Evolutionary conservation across 2,329 filamentous ascomycete species (phyloP), one percentile per base, ranked within the genome.

Genomic region (Paecilomyces sp.): DNA sequence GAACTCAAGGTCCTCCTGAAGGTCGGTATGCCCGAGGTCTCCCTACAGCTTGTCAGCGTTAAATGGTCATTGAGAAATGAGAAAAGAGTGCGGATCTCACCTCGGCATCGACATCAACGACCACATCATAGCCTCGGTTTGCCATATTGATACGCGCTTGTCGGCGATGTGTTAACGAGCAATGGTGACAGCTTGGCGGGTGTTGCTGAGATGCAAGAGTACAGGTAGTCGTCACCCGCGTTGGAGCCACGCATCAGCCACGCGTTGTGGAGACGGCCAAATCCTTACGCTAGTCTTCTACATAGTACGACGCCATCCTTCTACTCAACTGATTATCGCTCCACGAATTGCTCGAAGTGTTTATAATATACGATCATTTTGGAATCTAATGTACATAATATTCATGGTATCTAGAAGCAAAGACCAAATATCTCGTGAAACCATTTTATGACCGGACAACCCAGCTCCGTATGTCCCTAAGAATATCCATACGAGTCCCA

Each of bases 1-100:
- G 81, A 99, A 99, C 84, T 97, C 94, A 74, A 99, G 92, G 78
- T 97, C 94, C 76, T 97, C 93, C 81, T 97, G 92, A 25, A 99
- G 88, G 76, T 99, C 94, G 60, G 94, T 99, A 79, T 97, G 92
- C 70, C 94, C 94, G 73, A 99, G 87, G 78, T 99, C 94, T 71
- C 93, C 93, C 92, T 97, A 74, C 61, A 31, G 30, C 33, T 52
- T 54, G 28, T 47, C 2, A 6, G 18, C 52, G 57, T 22, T 18
- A 47, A 22, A 47, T 3, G 41, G 36, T 50, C 18, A 34, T 31
- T 25, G 30, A 28, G 33, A n/a, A 5, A 34, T 18, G 24, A 28
- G 50, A 25, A 15, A 12, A 52, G 54, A n/a, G 25, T 1, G 22
- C 15, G 13, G 25, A 22, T 47, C 77, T 65, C 79, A 96, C 92